Conservation (phyloP, 2,329 filamentous ascomycete genomes). For the Lasiodiplodia hormozganensis region DNA sequence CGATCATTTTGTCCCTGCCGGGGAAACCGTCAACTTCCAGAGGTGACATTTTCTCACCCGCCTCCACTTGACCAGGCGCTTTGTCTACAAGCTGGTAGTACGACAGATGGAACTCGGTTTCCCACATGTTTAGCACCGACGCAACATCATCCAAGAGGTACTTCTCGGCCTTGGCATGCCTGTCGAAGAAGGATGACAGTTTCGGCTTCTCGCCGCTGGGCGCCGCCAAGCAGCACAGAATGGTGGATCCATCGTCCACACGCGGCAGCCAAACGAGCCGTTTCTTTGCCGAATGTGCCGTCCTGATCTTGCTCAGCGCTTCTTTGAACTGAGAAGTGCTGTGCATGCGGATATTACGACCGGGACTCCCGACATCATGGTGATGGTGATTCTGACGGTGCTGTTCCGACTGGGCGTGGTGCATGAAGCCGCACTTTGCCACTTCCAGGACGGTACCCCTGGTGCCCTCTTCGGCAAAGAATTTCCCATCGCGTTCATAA, state of each 20-base stretch:
- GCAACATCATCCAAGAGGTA: conserved; percentile 39
- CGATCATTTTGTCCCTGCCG: conserved; percentile 19
- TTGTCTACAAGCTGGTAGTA: conserved; percentile 34
- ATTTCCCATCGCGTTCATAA: not conserved
- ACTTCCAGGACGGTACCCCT: conserved; percentile 5
- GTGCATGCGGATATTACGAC: conserved; percentile 2
- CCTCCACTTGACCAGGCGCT: not conserved
- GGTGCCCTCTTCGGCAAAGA: not conserved
- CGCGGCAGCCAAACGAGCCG: conserved; percentile 17
- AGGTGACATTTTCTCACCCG: not conserved
- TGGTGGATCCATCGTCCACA: not conserved
- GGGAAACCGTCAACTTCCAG: not conserved
- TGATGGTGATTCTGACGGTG: not conserved
- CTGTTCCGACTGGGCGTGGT: not conserved
- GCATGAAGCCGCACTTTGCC: conserved; percentile 4
- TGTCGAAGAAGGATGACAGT: conserved; percentile 35
- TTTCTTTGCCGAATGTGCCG: conserved; percentile 21
- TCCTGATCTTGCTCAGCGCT: not conserved
- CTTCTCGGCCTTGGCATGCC: conserved; percentile 33
- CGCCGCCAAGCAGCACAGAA: conserved; percentile 32
- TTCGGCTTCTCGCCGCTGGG: conserved; percentile 28
- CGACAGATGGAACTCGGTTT: conserved; percentile 41
- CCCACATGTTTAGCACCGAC: conserved; percentile 39
- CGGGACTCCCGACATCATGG: not conserved
- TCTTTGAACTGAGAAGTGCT: not conserved